Conservation (phyloP, 345 rosid genomes). For the Arabidopsis suecica region DNA sequence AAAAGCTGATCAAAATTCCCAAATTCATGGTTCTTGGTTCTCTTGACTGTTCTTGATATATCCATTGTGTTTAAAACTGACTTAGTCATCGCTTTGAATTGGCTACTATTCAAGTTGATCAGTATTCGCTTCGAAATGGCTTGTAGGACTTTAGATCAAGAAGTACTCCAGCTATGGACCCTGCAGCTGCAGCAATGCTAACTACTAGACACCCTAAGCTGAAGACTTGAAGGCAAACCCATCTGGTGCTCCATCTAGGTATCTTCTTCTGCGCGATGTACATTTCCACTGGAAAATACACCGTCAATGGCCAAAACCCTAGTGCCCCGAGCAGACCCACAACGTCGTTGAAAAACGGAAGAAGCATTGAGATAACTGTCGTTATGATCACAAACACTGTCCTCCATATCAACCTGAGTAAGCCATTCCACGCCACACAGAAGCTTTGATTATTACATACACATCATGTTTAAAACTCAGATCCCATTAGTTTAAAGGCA, state of each 20-base stretch:
- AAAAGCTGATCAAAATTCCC: constrained; percentile 11
- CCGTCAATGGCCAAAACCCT: constrained; percentile 93
- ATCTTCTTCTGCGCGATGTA: constrained; percentile 76
- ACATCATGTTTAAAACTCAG: neutral
- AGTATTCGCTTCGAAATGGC: constrained; percentile 63
- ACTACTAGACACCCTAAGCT: constrained; percentile 74
- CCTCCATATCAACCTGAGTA: constrained; percentile 80
- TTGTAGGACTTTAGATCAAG: constrained; percentile 71
- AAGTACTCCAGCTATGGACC: constrained; percentile 81
- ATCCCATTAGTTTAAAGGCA: neutral
- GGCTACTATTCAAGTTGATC: constrained; percentile 3
- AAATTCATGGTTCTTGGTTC: neutral
- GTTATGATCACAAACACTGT: constrained; percentile 74
- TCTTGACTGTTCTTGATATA: neutral
- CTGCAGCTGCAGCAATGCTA: constrained; percentile 76
- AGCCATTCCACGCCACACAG: constrained; percentile 16
- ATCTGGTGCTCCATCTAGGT: constrained; percentile 78
- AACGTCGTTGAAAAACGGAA: constrained; percentile 83
- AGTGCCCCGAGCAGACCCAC: constrained; percentile 87
- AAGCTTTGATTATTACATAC: constrained; percentile 15
- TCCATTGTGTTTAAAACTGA: constrained; percentile 5
- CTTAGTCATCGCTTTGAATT: neutral
- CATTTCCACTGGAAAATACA: constrained; percentile 91
- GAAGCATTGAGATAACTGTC: constrained; percentile 83
- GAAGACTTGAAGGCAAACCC: constrained; percentile 79